Evolutionary conservation across 1,139 yeast species (phyloP), one percentile per base, ranked within the genome.

Genomic region (Magnusiomyces tetraspermus): DNA sequence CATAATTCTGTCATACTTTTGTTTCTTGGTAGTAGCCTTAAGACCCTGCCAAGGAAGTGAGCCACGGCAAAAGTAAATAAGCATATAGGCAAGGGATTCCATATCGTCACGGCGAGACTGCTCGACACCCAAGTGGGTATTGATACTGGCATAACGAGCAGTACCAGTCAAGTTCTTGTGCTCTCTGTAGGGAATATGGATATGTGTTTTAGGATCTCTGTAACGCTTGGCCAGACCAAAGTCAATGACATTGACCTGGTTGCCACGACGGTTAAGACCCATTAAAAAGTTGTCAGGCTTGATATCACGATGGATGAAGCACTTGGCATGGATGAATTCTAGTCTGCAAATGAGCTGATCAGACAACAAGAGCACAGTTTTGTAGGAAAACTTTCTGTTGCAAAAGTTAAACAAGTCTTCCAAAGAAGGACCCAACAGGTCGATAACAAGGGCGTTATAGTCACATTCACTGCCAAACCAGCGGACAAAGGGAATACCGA

Each of bases 371-470:
- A 85, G 92, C 10, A 88, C 94, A 1, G 97, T 90, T 71, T 90
- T 89, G 56, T 85, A 80, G 52, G 84, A 76, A 68, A 92, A 92
- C 62, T 83, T 79, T 58, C 98, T 79, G 37, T 96, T 96, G 72
- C 98, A 92, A 97, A 97, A 90, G 70, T 92, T 97, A 69, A 92
- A 92, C 66, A 92, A 76, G 71, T 92, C 98, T 69, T 92, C 98
- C 58, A 92, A 75, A 1, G 96, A 86, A 1, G 98, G 98, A 19
- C 98, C 98, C 60, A 92, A 77, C 57, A 92, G 76, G 68, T 92
- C 97, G 63, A 92, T 89, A 46, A 92, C 95, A 60, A 92, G 76
- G 53, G 92, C 88, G 70, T 89, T 89, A 71, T 92, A 97, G 63
- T 89, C 79, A 22, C 98, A 97, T 70, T 92, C 98, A 68, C 92